Percentiles rank a stretch among this genome's conserved stretches.
Conservation (phyloP, 192 early-diverging fungal species). For the Linnemannia schmuckeri region DNA sequence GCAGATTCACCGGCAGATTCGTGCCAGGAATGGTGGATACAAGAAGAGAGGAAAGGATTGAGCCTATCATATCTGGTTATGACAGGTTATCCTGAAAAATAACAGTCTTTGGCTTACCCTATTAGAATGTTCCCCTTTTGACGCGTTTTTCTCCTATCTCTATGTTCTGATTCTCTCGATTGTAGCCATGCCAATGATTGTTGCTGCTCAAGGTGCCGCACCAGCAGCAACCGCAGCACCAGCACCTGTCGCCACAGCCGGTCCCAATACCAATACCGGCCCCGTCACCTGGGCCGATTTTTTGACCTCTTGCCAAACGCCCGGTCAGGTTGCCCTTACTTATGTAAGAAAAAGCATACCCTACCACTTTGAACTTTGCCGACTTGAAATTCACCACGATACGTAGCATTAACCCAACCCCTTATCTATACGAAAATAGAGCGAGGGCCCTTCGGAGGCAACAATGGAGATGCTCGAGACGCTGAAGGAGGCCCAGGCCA, state of each 20-base stretch:
- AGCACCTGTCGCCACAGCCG: neutral
- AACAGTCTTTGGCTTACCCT: neutral
- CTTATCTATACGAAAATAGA: conserved; percentile 18
- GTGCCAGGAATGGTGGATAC: neutral
- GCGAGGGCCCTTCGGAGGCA: conserved; percentile 63
- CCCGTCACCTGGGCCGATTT: conserved; percentile 36
- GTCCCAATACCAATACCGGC: conserved; percentile 8
- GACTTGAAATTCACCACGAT: neutral
- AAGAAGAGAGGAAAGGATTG: neutral
- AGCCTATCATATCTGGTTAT: neutral
- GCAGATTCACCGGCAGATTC: no score
- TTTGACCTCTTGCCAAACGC: conserved; percentile 21
- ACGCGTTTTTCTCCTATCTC: neutral
- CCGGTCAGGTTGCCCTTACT: conserved; percentile 59
- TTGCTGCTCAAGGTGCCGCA: neutral
- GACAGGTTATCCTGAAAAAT: neutral
- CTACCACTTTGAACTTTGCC: neutral
- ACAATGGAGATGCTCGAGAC: conserved; percentile 60
- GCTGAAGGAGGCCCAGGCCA: conserved; percentile 55
- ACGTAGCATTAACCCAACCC: neutral
- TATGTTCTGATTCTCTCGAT: neutral
- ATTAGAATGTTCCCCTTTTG: neutral
- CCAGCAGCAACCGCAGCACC: neutral
- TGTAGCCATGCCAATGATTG: conserved; percentile 25
- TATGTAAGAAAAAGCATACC: conserved; percentile 40